Evolutionary conservation across 1,284 basidiomycete genomes (phyloP).

Genomic region (Trametes polyzona): DNA sequence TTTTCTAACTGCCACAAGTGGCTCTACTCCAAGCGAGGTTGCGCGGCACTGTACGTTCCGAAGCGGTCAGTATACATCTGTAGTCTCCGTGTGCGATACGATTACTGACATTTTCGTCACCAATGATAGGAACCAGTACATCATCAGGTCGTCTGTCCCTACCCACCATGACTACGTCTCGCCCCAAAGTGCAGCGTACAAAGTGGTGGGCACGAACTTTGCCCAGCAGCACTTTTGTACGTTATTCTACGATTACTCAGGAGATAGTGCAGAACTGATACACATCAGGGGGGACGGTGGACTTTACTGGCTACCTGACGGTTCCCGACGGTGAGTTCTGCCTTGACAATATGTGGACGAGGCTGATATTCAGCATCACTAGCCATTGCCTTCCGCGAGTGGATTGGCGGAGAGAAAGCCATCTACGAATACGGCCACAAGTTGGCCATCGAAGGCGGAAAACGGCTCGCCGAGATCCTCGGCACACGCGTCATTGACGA

Average conservation of each 20-base stretch:
- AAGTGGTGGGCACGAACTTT: slow-evolving; percentile 46
- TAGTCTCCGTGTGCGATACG: background rate
- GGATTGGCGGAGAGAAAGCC: slow-evolving; percentile 82
- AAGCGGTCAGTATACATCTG: slow-evolving; percentile 57
- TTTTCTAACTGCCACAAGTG: slow-evolving; percentile 89
- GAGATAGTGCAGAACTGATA: background rate
- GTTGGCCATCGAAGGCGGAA: slow-evolving; percentile 77
- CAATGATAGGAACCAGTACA: slow-evolving; percentile 69
- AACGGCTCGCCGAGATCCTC: slow-evolving; percentile 63
- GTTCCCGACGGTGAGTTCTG: slow-evolving; percentile 52
- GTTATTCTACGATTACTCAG: no score
- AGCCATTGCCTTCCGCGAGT: slow-evolving; percentile 80
- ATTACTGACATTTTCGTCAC: no score
- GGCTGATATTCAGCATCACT: background rate
- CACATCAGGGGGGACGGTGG: slow-evolving; percentile 67
- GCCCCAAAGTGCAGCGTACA: slow-evolving; percentile 32
- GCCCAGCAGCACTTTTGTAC: slow-evolving; percentile 63
- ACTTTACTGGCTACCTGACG: slow-evolving; percentile 58
- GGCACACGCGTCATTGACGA: slow-evolving; percentile 71
- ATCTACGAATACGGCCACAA: slow-evolving; percentile 80
- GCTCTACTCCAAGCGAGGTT: slow-evolving; percentile 75
- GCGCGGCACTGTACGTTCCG: slow-evolving; percentile 80
- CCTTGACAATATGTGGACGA: slow-evolving; percentile 10
- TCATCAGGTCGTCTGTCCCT: slow-evolving; percentile 78
- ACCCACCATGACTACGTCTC: slow-evolving; percentile 67